A percentile compares a stretch with the other conserved stretches of the same genome.
These are phyloP conservation scores for Alternaria brassicae DNA, from an alignment of 2,329 filamentous ascomycete genomes.

Conservation along the genomic window DNA sequence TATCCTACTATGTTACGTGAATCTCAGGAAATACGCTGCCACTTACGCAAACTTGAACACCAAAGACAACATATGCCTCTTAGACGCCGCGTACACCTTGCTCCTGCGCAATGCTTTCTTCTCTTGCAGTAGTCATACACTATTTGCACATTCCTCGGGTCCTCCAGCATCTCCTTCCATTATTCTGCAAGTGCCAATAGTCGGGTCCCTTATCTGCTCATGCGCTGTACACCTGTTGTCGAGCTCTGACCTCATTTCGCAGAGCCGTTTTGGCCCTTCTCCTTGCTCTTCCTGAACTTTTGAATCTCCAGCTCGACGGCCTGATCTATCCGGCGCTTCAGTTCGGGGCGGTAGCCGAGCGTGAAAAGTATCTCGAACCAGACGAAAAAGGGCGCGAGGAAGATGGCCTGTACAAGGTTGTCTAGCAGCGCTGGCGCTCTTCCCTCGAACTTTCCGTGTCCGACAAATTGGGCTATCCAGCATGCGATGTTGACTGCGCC, in stretches of 20 bases:
- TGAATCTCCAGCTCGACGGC: slow-evolving; percentile 77
- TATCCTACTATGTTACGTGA: slow-evolving; percentile 14
- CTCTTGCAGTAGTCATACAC: slow-evolving; percentile 16
- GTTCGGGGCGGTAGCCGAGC: slow-evolving; percentile 86
- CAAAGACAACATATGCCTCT: slow-evolving; percentile 6
- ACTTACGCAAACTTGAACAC: slow-evolving; percentile 2
- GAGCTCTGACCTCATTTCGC: slow-evolving; percentile 22
- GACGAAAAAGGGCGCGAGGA: slow-evolving; percentile 93
- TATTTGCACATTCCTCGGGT: background rate
- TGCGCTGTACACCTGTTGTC: background rate
- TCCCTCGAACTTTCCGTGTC: slow-evolving; percentile 87
- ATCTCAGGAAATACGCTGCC: slow-evolving; percentile 4
- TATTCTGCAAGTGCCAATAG: slow-evolving; percentile 3
- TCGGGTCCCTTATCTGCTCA: background rate
- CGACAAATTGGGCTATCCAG: slow-evolving; percentile 91
- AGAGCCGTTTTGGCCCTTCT: slow-evolving; percentile 48
- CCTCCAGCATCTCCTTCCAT: background rate
- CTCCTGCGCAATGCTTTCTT: slow-evolving; percentile 32
- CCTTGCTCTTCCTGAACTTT: slow-evolving; percentile 70
- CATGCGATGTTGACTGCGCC: slow-evolving; percentile 72
- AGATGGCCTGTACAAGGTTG: slow-evolving; percentile 88
- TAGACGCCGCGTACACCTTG: slow-evolving; percentile 31
- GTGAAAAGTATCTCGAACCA: slow-evolving; percentile 94
- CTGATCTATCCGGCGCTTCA: slow-evolving; percentile 81
- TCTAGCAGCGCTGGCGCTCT: slow-evolving; percentile 88